Evolutionary conservation across 345 rosid species (phyloP).

Genomic region (Bruguiera gymnorhiza): DNA sequence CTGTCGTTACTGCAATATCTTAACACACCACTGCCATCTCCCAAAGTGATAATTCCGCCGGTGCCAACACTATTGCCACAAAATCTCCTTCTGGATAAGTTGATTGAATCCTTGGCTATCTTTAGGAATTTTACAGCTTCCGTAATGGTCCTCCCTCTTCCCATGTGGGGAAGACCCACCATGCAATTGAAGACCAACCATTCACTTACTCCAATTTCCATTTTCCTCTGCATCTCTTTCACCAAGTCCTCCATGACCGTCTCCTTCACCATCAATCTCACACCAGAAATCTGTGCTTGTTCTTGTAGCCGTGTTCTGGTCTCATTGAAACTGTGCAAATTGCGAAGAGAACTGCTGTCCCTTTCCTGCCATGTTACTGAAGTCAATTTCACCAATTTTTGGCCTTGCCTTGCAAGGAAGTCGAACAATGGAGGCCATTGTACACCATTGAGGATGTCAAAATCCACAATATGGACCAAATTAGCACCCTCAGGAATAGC

Average conservation of each 20-base stretch:
- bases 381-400: slow-evolving; percentile 2
- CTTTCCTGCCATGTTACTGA: neutral
- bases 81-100: neutral
- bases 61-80: neutral
- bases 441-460: neutral
- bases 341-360: neutral
- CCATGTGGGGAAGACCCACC: slow-evolving; percentile 34
- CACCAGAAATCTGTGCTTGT: neutral
- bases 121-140: slow-evolving; percentile 24
- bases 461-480: neutral
- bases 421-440: neutral
- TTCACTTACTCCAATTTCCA: neutral
- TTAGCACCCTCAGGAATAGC: neutral
- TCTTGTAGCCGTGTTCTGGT: neutral
- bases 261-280: neutral
- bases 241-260: neutral
- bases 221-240: neutral
- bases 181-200: slow-evolving; percentile 3
- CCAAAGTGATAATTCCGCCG: slow-evolving; percentile 27
- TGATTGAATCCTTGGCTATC: slow-evolving; percentile 28
- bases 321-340: neutral
- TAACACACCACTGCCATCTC: slow-evolving; percentile 25
- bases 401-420: neutral
- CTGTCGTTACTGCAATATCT: slow-evolving; percentile 7
- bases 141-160: slow-evolving; percentile 14